Evolutionary conservation across 2,329 filamentous ascomycete genomes (phyloP).

Genomic region (Fusarium phyllophilum): DNA sequence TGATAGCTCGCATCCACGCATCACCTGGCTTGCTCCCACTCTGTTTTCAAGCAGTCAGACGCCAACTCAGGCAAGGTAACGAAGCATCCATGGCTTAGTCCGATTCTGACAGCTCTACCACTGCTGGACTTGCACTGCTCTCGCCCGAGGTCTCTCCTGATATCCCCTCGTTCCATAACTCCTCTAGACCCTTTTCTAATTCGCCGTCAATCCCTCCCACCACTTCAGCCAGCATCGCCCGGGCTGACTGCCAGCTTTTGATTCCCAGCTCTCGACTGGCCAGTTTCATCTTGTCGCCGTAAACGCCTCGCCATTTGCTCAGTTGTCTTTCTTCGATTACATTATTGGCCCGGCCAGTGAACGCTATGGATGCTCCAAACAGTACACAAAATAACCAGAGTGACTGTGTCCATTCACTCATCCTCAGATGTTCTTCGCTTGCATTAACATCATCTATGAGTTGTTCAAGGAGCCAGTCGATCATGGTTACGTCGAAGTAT

Average conservation of each 20-base stretch:
- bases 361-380: constrained; percentile 56
- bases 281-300: constrained; percentile 55
- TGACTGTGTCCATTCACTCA: constrained; percentile 54
- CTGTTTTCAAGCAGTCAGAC: constrained; percentile 17
- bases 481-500: constrained; percentile 55
- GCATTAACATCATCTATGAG: constrained; percentile 56
- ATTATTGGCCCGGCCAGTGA: constrained; percentile 50
- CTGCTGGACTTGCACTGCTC: constrained; percentile 33
- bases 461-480: constrained; percentile 59
- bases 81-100: constrained; percentile 33
- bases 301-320: constrained; percentile 50
- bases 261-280: constrained; percentile 52
- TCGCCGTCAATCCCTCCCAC: constrained; percentile 55
- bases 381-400: constrained; percentile 60
- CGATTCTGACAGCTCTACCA: constrained; percentile 42
- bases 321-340: constrained; percentile 51
- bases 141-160: constrained; percentile 26
- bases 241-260: constrained; percentile 53
- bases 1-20: constrained; percentile 27
- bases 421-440: constrained; percentile 53
- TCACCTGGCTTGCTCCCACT: neutral
- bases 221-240: constrained; percentile 50
- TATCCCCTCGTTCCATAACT: constrained; percentile 55
- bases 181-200: constrained; percentile 52
- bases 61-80: constrained; percentile 7